Percentiles rank a stretch among this genome's conserved stretches.
Evolutionary conservation across 2,329 filamentous ascomycete genomes (phyloP).

Genomic region (Teratosphaeria nubilosa): DNA sequence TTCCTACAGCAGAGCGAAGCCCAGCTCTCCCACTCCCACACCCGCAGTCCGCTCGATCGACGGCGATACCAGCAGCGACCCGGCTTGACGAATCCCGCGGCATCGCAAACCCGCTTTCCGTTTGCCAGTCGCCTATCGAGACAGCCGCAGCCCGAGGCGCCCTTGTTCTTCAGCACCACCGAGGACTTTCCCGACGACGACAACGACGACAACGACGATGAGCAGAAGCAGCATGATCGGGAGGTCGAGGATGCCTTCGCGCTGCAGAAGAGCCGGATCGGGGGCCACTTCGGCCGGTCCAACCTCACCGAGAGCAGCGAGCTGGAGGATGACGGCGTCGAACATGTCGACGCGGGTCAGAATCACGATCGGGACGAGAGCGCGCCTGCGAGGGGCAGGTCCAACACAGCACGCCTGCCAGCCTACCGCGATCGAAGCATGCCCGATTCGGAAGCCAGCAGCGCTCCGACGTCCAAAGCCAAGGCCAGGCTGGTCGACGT

Average conservation of each 20-base stretch:
- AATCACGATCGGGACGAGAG: constrained; percentile 29
- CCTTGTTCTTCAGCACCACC: constrained; percentile 85
- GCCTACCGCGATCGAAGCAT: constrained; percentile 31
- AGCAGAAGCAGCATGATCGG: constrained; percentile 79
- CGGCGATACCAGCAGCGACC: constrained; percentile 36
- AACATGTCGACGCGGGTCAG: constrained; percentile 28
- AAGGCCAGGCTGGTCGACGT: constrained; percentile 72
- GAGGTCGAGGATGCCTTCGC: constrained; percentile 94
- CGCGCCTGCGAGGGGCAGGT: constrained; percentile 14
- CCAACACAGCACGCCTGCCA: constrained; percentile 5
- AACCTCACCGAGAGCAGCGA: constrained; percentile 78
- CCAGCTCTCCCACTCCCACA: constrained; percentile 56
- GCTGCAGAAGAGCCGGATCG: constrained; percentile 72
- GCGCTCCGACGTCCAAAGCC: constrained; percentile 40
- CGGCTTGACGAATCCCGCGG: constrained; percentile 57
- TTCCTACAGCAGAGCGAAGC: constrained; percentile 97
- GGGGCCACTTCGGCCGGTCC: constrained; percentile 65
- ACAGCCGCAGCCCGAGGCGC: constrained; percentile 61
- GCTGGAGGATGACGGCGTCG: constrained; percentile 54
- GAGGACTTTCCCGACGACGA: constrained; percentile 85
- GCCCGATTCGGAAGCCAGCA: constrained; percentile 31
- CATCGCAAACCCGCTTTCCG: constrained; percentile 63
- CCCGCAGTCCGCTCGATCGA: constrained; percentile 38
- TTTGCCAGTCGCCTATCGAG: constrained; percentile 69
- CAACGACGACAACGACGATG: constrained; percentile 88